Conservation (phyloP, 2,329 filamentous ascomycete species). For the Thielaviopsis ethacetica region DNA sequence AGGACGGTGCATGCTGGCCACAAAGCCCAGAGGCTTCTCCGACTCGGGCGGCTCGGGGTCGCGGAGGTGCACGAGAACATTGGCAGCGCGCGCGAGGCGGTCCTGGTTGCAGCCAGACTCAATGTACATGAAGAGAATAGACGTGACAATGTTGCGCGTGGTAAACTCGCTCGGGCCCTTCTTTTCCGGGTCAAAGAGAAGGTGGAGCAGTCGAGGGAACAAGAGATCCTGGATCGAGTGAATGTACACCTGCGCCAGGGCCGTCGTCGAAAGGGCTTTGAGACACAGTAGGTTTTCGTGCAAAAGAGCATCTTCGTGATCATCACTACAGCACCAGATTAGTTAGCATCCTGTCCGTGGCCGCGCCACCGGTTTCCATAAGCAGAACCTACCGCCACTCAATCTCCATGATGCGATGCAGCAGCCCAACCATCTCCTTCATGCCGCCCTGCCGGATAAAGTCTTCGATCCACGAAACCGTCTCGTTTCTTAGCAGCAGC, state of each 20-base stretch:
- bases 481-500: constrained; percentile 80
- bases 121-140: constrained; percentile 77
- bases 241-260: constrained; percentile 66
- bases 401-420: constrained; percentile 85
- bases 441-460: constrained; percentile 85
- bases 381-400: constrained; percentile 65
- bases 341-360: constrained; percentile 14
- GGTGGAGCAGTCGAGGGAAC: constrained; percentile 70
- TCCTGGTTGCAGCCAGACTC: constrained; percentile 46
- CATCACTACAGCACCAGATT: constrained; percentile 44
- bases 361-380: too few species aligned
- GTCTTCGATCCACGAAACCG: constrained; percentile 83
- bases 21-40: constrained; percentile 65
- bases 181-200: constrained; percentile 95
- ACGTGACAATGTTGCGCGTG: constrained; percentile 78
- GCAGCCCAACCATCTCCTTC: constrained; percentile 71
- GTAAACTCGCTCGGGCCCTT: constrained; percentile 96
- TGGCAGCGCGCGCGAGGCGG: constrained; percentile 49
- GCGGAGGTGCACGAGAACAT: constrained; percentile 63
- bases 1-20: constrained; percentile 72
- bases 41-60: constrained; percentile 65
- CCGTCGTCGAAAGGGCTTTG: constrained; percentile 87
- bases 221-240: constrained; percentile 62
- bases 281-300: constrained; percentile 87
- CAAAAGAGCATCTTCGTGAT: constrained; percentile 83